A percentile compares a stretch with the other conserved stretches of the same genome.
These are phyloP conservation scores for Fusarium sp. DNA, from an alignment of 2,329 filamentous ascomycete genomes.

Conservation along the genomic window DNA sequence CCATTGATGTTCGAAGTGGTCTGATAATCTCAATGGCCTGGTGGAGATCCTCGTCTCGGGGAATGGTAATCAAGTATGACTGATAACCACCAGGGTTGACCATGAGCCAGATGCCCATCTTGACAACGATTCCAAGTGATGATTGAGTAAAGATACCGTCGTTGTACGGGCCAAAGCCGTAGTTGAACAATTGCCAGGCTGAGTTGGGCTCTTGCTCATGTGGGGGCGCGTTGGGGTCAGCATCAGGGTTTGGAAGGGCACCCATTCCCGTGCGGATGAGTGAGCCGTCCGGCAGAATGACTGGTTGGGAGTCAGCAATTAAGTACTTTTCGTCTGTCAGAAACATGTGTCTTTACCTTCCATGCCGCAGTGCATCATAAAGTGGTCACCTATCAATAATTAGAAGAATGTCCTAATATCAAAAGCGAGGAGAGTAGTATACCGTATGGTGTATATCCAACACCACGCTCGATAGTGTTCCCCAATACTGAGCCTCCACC, in stretches of 20 bases:
- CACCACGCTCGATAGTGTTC: constrained; percentile 35
- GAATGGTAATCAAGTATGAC: constrained; percentile 42
- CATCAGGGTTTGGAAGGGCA: constrained; percentile 35
- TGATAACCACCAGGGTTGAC: constrained; percentile 34
- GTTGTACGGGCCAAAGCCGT: constrained; percentile 36
- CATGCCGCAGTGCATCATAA: constrained; percentile 41
- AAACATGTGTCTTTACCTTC: constrained; percentile 23
- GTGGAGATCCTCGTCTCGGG: constrained; percentile 39
- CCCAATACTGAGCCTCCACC: constrained; percentile 37
- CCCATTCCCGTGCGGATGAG: constrained; percentile 40
- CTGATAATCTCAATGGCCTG: constrained; percentile 42
- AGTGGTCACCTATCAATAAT: constrained; percentile 24
- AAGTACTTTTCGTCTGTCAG: no score
- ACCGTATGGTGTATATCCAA: constrained; percentile 42
- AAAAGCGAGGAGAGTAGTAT: rapidly evolving
- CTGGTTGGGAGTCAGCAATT: background rate
- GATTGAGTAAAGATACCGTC: constrained; percentile 40
- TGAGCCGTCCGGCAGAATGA: constrained; percentile 30
- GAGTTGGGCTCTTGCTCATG: constrained; percentile 37
- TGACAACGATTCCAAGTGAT: constrained; percentile 34
- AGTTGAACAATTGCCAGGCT: constrained; percentile 39
- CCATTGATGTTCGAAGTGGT: constrained; percentile 40
- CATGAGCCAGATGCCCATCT: constrained; percentile 42
- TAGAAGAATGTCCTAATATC: background rate
- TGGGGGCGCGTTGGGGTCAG: constrained; percentile 25